A percentile compares a stretch with the other conserved stretches of the same genome.
phyloP scores from a whole-genome alignment of 768 basidiomycete species.

The Lactarius akahatsu region DNA sequence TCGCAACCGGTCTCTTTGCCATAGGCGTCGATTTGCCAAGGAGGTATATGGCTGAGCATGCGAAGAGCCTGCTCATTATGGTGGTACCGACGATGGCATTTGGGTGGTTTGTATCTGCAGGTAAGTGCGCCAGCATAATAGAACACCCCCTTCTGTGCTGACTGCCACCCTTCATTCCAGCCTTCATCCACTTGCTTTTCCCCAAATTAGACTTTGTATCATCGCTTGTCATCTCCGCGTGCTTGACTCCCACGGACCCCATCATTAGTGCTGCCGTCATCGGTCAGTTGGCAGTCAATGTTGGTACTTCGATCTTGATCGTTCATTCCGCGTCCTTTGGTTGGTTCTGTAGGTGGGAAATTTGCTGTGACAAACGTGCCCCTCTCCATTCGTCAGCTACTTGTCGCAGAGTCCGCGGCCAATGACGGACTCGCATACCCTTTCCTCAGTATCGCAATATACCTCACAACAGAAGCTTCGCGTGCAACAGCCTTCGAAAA shows the following conservation, averaged over 20 bases:
- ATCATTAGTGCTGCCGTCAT: conserved; percentile 86
- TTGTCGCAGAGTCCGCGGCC: conserved; percentile 88
- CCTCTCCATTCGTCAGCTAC: conserved; percentile 69
- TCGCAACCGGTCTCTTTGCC: conserved; percentile 90
- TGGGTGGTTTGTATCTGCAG: conserved; percentile 76
- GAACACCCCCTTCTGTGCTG: neutral
- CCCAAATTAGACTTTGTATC: conserved; percentile 70
- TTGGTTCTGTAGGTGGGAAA: conserved; percentile 54
- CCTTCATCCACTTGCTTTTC: conserved; percentile 67
- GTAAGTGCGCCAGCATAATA: conserved; percentile 38
- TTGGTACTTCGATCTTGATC: conserved; percentile 1
- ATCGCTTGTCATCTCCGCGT: conserved; percentile 83
- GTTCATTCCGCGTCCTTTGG: neutral
- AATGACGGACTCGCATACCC: conserved; percentile 97
- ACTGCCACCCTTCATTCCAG: conserved; percentile 36
- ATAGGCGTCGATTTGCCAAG: conserved; percentile 92
- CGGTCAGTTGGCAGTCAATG: conserved; percentile 40
- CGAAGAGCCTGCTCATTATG: conserved; percentile 64
- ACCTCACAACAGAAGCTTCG: conserved; percentile 72
- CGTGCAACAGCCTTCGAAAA: conserved; percentile 64
- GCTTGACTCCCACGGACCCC: conserved; percentile 92
- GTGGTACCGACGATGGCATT: conserved; percentile 84
- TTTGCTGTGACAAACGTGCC: conserved; percentile 73
- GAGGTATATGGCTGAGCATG: conserved; percentile 80
- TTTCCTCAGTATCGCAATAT: conserved; percentile 83